Evolutionary conservation across 106 monocot genomes (phyloP).

Genomic region (Vanilla planifolia): DNA sequence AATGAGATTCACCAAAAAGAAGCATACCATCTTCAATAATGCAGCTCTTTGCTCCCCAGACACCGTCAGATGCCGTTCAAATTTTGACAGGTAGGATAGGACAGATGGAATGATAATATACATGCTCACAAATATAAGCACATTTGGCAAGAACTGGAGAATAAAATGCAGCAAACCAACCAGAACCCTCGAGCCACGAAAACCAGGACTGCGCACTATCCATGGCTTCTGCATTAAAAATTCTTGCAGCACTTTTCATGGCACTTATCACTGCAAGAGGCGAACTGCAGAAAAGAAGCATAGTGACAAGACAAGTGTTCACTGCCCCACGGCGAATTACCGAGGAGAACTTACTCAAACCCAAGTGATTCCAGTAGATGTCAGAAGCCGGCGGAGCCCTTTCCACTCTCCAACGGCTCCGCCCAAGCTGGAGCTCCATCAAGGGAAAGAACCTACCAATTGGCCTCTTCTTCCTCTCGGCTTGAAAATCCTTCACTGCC

Average conservation of each 20-base stretch:
- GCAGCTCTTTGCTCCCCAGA: constrained; percentile 97
- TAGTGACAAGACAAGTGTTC: constrained; percentile 75
- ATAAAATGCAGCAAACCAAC: constrained; percentile 77
- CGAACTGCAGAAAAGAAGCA: constrained; percentile 92
- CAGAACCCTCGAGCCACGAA: constrained; percentile 77
- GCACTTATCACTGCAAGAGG: constrained; percentile 80
- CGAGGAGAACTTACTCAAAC: constrained; percentile 66
- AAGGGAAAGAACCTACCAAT: constrained; percentile 75
- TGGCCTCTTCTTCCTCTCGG: constrained; percentile 72
- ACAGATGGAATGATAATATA: constrained; percentile 90
- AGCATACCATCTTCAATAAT: constrained; percentile 91
- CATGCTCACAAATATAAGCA: constrained; percentile 96
- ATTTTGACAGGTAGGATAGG: constrained; percentile 86
- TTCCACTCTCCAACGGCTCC: constrained; percentile 88
- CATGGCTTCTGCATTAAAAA: constrained; percentile 93
- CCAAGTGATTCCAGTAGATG: constrained; percentile 97
- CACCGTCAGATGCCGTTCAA: constrained; percentile 87
- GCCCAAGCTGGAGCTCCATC: constrained; percentile 90
- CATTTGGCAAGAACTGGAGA: constrained; percentile 89
- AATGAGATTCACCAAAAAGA: constrained; percentile 96
- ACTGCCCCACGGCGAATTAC: constrained; percentile 62
- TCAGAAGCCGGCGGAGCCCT: constrained; percentile 88
- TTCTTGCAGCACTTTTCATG: constrained; percentile 81
- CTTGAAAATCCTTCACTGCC: constrained; percentile 77
- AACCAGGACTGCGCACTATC: constrained; percentile 80